These are phyloP conservation scores for Trichoderma brevicompactum DNA, from an alignment of 2,329 filamentous ascomycete species.

Conservation along the genomic window DNA sequence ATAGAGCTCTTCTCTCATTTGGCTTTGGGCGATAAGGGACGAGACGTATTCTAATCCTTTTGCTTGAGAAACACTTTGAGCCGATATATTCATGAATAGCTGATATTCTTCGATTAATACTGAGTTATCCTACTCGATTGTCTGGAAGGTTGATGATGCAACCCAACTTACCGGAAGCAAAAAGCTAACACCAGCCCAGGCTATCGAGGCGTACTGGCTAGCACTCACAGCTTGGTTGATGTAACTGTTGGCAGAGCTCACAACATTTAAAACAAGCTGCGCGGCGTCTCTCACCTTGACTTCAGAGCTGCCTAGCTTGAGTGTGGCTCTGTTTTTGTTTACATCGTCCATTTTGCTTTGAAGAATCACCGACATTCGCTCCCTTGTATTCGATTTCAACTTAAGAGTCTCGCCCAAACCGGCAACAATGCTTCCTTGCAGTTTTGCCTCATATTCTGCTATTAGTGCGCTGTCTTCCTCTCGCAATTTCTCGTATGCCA, in stretches of 20 bases:
- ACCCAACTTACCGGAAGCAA: not conserved
- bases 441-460: not conserved
- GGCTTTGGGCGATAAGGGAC: not conserved
- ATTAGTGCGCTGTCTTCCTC: not conserved
- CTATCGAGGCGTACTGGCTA: constrained; percentile 1
- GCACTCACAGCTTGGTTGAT: not conserved
- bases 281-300: not conserved
- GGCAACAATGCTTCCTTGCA: not conserved
- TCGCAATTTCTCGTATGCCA: constrained; percentile 1
- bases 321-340: not conserved
- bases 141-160: rapidly evolving
- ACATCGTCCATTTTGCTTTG: not conserved
- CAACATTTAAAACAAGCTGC: not conserved
- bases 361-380: not conserved
- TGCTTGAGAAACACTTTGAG: not conserved
- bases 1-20: not conserved
- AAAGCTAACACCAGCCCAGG: not conserved
- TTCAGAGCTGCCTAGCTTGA: not conserved
- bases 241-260: not conserved
- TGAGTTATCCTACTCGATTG: too few relatives aligned
- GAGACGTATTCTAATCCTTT: not conserved
- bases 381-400: not conserved
- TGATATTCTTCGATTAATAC: too few relatives aligned
- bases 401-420: not conserved
- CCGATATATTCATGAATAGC: not conserved